Base-by-base conservation (phyloP, 208 protist genomes). In the Trypanosomatidae sp. region DNA sequence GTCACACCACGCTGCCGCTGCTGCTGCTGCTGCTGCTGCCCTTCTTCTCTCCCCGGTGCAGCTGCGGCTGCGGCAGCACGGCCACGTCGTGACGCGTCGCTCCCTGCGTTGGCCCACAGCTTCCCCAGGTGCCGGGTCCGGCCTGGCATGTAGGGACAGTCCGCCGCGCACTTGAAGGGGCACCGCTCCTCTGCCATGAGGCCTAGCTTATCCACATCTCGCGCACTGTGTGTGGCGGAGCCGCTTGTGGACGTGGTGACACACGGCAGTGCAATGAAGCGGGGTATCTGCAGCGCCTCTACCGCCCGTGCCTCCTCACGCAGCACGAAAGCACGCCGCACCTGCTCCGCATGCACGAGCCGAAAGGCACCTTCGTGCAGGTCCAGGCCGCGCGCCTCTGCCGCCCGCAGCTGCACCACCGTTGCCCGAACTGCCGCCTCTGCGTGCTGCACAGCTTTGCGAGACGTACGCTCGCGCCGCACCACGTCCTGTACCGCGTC, bases 261-360 rank as follows among this genome's bases (percentile, higher is more conserved):
- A 30, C 46, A 69, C 0, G 76, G 76, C n/a, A 80, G 39, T 1
- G 76, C n/a, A 25, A 75, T 72, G 41, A 81, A 88, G 30, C 41
- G 46, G 1, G 76, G 79, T 9, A 89, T 81, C 44, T 49, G 28
- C 53, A 89, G 50, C 64, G 39, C 71, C 46, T 86, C 69, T 4
- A 82, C 81, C 15, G 22, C 84, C 0, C 66, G 74, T 19, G 84
- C 66, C 79, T 89, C 84, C 67, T 84, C 71, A 39, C 81, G 75
- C 19, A 79, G 80, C 19, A 86, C 47, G 55, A 84, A 85, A 9
- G 65, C 71, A 1, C 84, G 77, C 8, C 84, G 74, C 30, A 81
- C 68, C 25, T 76, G 69, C 71, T 89, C 84, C 0, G 73, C 84
- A 33, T 81, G 69, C 2, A 77, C n/a, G 25, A 89, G 64, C 0